Base-by-base conservation (phyloP, 371 early-diverging fungal species). In the Syncephalastrum sp. region DNA sequence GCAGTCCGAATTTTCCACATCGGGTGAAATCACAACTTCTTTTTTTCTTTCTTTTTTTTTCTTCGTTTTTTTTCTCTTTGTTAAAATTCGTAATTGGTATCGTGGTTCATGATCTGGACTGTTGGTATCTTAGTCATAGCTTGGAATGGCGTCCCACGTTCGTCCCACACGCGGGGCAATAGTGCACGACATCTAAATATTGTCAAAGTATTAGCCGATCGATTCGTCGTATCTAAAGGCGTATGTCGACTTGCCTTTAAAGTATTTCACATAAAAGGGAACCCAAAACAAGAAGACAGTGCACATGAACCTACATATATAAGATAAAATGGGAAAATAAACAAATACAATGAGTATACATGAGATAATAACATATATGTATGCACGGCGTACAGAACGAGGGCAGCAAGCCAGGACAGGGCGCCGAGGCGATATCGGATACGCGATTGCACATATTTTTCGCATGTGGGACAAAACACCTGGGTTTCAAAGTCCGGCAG, bases 221-320 rank as follows among this genome's bases (percentile, higher is more conserved):
- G 29, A 24, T 41, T 6, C 38, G 41, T 12, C 2, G n/a, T 49
- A 4, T 13, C 19, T 13, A 13, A 3, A 42, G 16, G 43, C 12
- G 17, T 50, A 43, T 50, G 14, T 23, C 25, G 42, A 17, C 23
- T 51, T 65, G 66, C 75, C 75, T 69, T 75, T 75, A 46, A 72
- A 75, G 29, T 75, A 75, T 27, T 75, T 75, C n/a, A 75, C 70
- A 49, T 68, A 75, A 54, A 75, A 72, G 6, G 75, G 72, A 12
- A 75, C 54, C 75, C 75, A 75, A 47, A 69, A 75, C 13, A 75
- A 42, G 24, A 75, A 45, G 0, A 72, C 66, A 24, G 75, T 75
- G 52, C 72, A 69, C 25, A 69, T 42, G 10, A 75, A 60, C 15
- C 75, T 75, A 57, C 17, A 21, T 27, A 5, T 8, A 52, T 21